These are phyloP conservation scores for Trichosporon sp. DNA, from an alignment of 1,284 basidiomycete genomes.

Conservation along the genomic window DNA sequence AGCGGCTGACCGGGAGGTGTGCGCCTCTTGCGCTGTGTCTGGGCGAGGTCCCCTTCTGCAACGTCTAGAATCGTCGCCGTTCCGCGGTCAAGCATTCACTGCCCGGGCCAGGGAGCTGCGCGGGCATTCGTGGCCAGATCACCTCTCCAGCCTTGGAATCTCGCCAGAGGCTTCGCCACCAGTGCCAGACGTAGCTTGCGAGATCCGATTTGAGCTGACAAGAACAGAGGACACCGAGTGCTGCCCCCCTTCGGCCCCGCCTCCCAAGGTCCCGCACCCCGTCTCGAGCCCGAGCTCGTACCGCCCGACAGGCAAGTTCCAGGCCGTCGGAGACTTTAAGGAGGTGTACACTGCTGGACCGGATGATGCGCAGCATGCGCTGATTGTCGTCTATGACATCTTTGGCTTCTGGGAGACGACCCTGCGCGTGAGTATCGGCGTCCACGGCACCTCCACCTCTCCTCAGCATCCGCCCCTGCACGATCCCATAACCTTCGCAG, in stretches of 20 bases:
- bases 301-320: slow-evolving; percentile 25
- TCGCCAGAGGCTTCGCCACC: neutral
- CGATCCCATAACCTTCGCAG: too few relatives aligned
- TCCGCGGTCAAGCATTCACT: too few relatives aligned
- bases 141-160: too few relatives aligned
- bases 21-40: neutral
- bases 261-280: slow-evolving; percentile 34
- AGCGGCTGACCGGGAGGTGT: neutral
- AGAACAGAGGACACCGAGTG: slow-evolving; percentile 14
- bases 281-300: slow-evolving; percentile 21
- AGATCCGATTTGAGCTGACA: neutral
- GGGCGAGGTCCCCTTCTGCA: neutral
- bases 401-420: slow-evolving; percentile 46
- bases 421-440: slow-evolving; percentile 24
- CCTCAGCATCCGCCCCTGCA: too few relatives aligned
- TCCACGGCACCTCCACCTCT: too few relatives aligned
- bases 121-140: too few relatives aligned
- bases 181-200: neutral
- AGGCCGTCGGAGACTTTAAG: slow-evolving; percentile 28
- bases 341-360: slow-evolving; percentile 40
- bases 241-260: slow-evolving; percentile 33
- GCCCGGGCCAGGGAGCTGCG: too few relatives aligned
- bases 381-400: slow-evolving; percentile 43
- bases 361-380: slow-evolving; percentile 32
- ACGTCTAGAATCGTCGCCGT: neutral